phyloP scores from a whole-genome alignment of 768 basidiomycete species.

The Serendipita sp. region DNA sequence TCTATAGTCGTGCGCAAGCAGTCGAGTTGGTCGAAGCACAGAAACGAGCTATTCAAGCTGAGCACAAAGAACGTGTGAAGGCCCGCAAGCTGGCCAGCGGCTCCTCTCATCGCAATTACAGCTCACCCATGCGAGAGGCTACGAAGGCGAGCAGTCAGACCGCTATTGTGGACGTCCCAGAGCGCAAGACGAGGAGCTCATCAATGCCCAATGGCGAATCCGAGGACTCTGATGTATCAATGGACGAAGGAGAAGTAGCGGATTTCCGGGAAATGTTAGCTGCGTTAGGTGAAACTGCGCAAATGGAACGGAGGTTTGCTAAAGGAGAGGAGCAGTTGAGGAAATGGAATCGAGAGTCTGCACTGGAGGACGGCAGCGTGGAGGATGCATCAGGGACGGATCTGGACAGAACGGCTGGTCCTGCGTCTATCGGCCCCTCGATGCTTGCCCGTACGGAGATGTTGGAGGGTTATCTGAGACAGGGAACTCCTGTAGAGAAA shows the following conservation, averaged over 20 bases:
- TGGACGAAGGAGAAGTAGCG: not conserved
- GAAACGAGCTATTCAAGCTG: not conserved
- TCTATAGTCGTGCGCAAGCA: slow-evolving; percentile 4
- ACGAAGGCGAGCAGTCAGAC: not conserved
- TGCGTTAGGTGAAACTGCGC: not conserved
- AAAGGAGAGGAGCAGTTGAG: not conserved
- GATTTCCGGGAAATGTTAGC: not conserved
- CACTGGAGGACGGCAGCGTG: not conserved
- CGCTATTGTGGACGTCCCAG: not conserved
- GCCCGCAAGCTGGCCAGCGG: not conserved
- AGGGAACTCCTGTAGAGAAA: not conserved
- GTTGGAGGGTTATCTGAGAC: slow-evolving; percentile 2
- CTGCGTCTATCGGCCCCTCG: not conserved
- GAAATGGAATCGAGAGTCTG: not conserved
- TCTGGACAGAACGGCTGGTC: not conserved
- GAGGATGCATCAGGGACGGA: not conserved
- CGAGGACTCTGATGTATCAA: not conserved
- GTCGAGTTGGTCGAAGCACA: not conserved
- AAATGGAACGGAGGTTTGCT: not conserved
- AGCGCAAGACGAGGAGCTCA: no score
- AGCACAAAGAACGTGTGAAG: not conserved
- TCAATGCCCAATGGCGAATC: not conserved
- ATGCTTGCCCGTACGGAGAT: not conserved
- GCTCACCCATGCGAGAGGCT: not conserved
- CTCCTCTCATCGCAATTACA: not conserved